These are phyloP conservation scores for Ilex aquifolium DNA, from an alignment of 257 asterid genomes.

Conservation along the genomic window DNA sequence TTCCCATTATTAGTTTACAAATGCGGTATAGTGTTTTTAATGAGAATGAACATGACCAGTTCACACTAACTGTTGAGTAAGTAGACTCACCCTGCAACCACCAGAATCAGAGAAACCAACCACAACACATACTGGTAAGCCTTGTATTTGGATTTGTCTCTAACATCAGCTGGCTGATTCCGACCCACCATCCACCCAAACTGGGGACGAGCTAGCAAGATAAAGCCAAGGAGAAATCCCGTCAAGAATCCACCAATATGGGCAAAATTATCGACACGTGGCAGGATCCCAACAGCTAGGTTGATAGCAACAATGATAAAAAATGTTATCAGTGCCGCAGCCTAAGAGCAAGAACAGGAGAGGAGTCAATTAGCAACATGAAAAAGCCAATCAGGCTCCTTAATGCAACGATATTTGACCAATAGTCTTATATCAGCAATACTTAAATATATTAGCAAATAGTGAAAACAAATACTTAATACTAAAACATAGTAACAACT, in stretches of 20 bases:
- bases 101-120: constrained; percentile 45
- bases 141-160: constrained; percentile 57
- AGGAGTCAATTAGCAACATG: not conserved
- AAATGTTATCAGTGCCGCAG: constrained; percentile 67
- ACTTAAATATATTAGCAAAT: no score
- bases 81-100: constrained; percentile 58
- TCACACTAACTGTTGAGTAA: not conserved
- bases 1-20: no score
- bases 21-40: no score
- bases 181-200: constrained; percentile 77
- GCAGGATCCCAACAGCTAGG: constrained; percentile 76
- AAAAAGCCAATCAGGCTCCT: not conserved
- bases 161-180: constrained; percentile 45
- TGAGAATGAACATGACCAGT: not conserved
- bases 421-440: no score
- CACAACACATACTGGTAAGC: constrained; percentile 59
- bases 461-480: no score
- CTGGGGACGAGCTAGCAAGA: constrained; percentile 79
- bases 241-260: constrained; percentile 89
- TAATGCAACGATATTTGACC: not conserved
- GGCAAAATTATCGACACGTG: constrained; percentile 80
- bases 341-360: constrained; percentile 23
- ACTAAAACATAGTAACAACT: not conserved
- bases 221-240: constrained; percentile 81
- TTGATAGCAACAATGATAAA: constrained; percentile 59